Evolutionary conservation across 192 early-diverging fungal genomes (phyloP), one percentile per base, ranked within the genome.

Genomic region (Coemansia sp.): DNA sequence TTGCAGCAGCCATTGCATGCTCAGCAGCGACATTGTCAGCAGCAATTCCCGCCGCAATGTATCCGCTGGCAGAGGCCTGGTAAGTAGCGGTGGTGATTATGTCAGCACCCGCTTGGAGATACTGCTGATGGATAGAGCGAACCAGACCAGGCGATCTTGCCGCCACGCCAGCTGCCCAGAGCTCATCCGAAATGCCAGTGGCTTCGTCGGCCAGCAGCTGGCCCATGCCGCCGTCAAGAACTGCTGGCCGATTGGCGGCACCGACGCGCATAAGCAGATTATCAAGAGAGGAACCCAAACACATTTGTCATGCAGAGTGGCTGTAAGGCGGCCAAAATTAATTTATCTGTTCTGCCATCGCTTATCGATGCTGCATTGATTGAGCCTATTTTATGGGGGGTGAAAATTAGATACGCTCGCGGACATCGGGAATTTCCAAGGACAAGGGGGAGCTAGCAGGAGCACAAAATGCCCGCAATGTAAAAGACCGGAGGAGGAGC

Each of bases 91-190:
- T 84, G 19, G 67, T 80, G 13, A 68, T 68, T 0, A 87, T 65
- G 35, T 87, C 79, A 14, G 81, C 77, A 1, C 84, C 84, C 3
- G 83, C 80, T 20, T 67, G 60, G 52, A 80, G 69, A 46, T 80
- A 84, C 20, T 42, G 36, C 30, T 49, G 55, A 50, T 86, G 84
- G 9, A 76, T 66, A 14, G 55, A 44, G 21, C 38, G 41, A 49
- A 70, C 46, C 14, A 46, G n/a, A 5, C 41, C 50, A 8, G 67
- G 67, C 30, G 36, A 53, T 12, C 60, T 26, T 7, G 50, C 49
- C 15, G 67, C 67, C 2, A 58, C 50, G 18, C 67, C 67, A 1
- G 55, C 46, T 12, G 51, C 59, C 67, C 67, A 70, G 20, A 70
- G 43, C 18, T 55, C 67, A n/a, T 61, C 59, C 16, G 52, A 42